Percentiles rank a stretch among this genome's conserved stretches.
Evolutionary conservation across 2,329 filamentous ascomycete genomes (phyloP).

Genomic region (Penicillium decumbens): DNA sequence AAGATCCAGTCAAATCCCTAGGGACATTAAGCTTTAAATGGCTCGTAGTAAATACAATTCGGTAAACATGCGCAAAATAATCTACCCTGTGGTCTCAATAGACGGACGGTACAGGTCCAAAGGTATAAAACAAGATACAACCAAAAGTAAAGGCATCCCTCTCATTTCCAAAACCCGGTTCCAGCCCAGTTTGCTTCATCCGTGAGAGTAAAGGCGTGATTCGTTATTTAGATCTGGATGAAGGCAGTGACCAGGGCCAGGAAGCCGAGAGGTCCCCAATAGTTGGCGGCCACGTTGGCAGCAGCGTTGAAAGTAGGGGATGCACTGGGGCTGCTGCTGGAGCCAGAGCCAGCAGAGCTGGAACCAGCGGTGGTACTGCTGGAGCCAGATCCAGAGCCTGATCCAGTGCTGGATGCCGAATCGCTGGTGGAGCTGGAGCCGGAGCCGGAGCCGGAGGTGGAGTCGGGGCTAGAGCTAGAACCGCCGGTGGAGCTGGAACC

Average conservation of each 20-base stretch:
- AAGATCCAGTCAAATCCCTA: neutral
- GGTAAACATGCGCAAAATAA: neutral
- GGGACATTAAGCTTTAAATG: neutral
- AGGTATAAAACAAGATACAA: slow-evolving; percentile 7
- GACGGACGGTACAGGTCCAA: neutral
- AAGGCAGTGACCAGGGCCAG: slow-evolving; percentile 27
- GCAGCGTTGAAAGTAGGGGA: slow-evolving; percentile 17
- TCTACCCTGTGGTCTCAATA: neutral
- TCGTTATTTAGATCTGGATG: slow-evolving; percentile 29
- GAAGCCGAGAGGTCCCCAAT: slow-evolving; percentile 21
- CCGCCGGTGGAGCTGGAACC: slow-evolving; percentile 9
- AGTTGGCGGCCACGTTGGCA: slow-evolving; percentile 20
- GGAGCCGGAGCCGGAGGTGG: slow-evolving; percentile 7
- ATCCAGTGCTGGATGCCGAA: slow-evolving; percentile 13
- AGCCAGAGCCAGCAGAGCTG: slow-evolving; percentile 6
- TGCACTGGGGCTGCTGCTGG: slow-evolving; percentile 8
- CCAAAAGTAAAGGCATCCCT: slow-evolving; percentile 8
- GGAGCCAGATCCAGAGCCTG: slow-evolving; percentile 8
- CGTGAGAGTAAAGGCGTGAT: slow-evolving; percentile 12
- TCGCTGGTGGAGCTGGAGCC: slow-evolving; percentile 7
- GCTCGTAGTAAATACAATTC: neutral
- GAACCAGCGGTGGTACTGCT: slow-evolving; percentile 8
- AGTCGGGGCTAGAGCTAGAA: slow-evolving; percentile 13
- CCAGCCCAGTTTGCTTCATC: slow-evolving; percentile 24
- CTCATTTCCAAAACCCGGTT: slow-evolving; percentile 18